Conservation (phyloP, 768 basidiomycete species). For the Russula dissimulans region DNA sequence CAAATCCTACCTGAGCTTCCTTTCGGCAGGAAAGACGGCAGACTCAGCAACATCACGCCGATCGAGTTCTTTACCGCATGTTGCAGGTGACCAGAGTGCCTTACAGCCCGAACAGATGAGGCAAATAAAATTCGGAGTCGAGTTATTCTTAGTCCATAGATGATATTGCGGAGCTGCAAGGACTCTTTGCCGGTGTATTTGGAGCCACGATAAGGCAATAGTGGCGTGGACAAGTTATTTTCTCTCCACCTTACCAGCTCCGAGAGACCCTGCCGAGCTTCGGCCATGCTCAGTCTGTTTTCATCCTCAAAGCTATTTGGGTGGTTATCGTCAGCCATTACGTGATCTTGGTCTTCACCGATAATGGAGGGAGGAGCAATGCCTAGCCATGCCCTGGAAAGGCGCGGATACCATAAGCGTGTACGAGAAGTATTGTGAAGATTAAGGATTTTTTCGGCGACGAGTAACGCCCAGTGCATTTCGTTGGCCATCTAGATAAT, state of each 20-base stretch:
- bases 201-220: neutral
- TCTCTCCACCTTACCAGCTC: constrained; percentile 9
- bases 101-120: constrained; percentile 23
- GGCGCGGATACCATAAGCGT: constrained; percentile 15
- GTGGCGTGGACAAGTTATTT: neutral
- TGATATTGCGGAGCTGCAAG: constrained; percentile 16
- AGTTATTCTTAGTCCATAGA: constrained; percentile 22
- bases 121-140: constrained; percentile 29
- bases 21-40: constrained; percentile 36
- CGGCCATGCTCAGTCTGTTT: constrained; percentile 7
- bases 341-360: constrained; percentile 1
- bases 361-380: constrained; percentile 13
- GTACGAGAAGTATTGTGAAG: constrained; percentile 10
- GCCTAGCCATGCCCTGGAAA: constrained; percentile 16
- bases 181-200: constrained; percentile 18
- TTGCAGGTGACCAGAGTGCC: constrained; percentile 35
- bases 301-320: constrained; percentile 4
- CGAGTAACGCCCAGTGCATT: constrained; percentile 28
- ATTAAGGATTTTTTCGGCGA: constrained; percentile 20
- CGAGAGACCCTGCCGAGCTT: constrained; percentile 15
- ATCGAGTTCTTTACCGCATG: constrained; percentile 40
- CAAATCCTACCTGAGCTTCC: constrained; percentile 26
- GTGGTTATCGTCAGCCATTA: constrained; percentile 2
- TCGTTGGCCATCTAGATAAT: constrained; percentile 36
- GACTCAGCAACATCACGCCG: constrained; percentile 34